phyloP scores from a whole-genome alignment of 2,329 filamentous ascomycete genomes.

The Pseudogymnoascus sp. region DNA sequence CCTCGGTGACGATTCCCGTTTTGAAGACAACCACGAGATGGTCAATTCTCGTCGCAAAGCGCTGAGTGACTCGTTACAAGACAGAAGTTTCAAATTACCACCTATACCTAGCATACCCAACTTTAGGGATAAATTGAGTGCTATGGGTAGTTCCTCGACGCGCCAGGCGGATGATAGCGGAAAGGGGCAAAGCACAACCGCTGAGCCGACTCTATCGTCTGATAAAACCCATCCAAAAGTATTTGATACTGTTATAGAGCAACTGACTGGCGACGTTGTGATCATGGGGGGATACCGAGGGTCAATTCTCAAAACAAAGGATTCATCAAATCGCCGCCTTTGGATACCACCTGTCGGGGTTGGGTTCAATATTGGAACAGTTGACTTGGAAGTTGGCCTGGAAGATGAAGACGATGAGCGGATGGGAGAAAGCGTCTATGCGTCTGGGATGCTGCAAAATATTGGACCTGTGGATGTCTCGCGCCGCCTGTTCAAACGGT shows the following conservation, averaged over 20 bases:
- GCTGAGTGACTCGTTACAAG: conserved; percentile 78
- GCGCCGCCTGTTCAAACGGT: conserved; percentile 68
- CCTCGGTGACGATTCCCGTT: conserved; percentile 74
- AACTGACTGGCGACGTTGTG: conserved; percentile 76
- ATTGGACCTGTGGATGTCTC: conserved; percentile 90
- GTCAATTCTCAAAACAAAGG: conserved; percentile 77
- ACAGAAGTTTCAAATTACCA: conserved; percentile 70
- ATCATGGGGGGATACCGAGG: conserved; percentile 86
- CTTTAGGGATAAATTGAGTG: conserved; percentile 13
- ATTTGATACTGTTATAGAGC: conserved; percentile 49
- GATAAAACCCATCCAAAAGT: conserved; percentile 39
- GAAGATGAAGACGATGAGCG: conserved; percentile 72
- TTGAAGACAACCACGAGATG: conserved; percentile 72
- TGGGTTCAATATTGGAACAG: conserved; percentile 82
- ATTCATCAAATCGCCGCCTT: conserved; percentile 73
- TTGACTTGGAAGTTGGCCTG: conserved; percentile 81
- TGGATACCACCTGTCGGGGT: conserved; percentile 87
- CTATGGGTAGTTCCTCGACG: conserved; percentile 16
- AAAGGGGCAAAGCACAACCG: not conserved
- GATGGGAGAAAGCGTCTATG: conserved; percentile 75
- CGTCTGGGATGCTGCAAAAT: conserved; percentile 82
- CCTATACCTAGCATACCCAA: conserved; percentile 48
- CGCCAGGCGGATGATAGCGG: conserved; percentile 5
- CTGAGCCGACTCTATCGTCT: not conserved
- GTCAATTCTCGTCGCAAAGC: conserved; percentile 86